These are phyloP conservation scores for Sporisorium exsertum DNA, from an alignment of 1,284 basidiomycete genomes.

Conservation along the genomic window DNA sequence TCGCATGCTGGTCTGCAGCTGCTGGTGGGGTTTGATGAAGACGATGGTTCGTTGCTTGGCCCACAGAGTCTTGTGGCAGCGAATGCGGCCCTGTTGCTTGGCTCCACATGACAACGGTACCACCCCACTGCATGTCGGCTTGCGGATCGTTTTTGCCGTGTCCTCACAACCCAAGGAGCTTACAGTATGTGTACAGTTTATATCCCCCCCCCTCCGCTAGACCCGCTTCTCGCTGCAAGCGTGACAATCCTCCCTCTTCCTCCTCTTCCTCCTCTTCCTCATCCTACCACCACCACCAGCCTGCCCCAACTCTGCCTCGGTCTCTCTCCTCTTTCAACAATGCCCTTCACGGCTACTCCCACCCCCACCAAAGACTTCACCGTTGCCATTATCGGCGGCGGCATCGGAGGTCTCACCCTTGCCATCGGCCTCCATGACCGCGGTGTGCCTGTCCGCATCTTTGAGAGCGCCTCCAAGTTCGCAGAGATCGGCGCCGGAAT, in stretches of 20 bases:
- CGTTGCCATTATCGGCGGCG: slow-evolving; percentile 50
- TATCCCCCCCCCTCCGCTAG: neutral
- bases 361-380: slow-evolving; percentile 37
- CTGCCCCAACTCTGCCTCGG: neutral
- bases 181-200: neutral
- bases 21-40: neutral
- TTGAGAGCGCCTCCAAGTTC: slow-evolving; percentile 45
- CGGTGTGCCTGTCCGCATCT: slow-evolving; percentile 38
- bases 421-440: slow-evolving; percentile 40
- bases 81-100: neutral
- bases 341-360: slow-evolving; percentile 1
- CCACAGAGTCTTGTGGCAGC: no score
- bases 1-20: no score
- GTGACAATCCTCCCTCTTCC: no score
- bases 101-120: neutral
- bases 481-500: slow-evolving; percentile 53
- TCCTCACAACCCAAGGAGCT: neutral
- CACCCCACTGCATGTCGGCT: neutral
- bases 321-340: neutral
- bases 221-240: no score
- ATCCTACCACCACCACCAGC: neutral
- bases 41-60: no score
- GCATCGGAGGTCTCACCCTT: slow-evolving; percentile 52
- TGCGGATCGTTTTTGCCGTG: neutral
- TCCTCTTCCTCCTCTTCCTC: neutral